Conservation (phyloP, 2,329 filamentous ascomycete species). For the Ploettnerulaceae sp. region DNA sequence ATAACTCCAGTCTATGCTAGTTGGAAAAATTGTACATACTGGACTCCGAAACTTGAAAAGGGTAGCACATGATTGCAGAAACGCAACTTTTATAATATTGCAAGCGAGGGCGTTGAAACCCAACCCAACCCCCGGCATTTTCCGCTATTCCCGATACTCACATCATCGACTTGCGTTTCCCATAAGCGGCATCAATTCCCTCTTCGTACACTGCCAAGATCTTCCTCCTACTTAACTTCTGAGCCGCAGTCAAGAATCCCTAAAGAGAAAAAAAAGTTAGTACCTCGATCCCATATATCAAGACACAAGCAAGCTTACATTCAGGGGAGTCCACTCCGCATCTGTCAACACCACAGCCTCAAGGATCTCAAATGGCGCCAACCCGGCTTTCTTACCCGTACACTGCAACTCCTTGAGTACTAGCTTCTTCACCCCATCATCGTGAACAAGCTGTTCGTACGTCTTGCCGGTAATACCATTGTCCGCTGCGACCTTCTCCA, state of each 20-base stretch:
- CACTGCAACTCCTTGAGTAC: conserved; percentile 62
- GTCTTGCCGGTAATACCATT: conserved; percentile 56
- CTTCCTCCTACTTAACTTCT: conserved; percentile 18
- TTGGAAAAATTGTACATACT: no score
- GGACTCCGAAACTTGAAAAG: no score
- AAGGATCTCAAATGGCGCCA: conserved; percentile 66
- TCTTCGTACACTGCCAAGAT: conserved; percentile 13
- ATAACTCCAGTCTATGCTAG: no score
- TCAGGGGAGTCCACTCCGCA: conserved; percentile 80
- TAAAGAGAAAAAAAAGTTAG: conserved; percentile 5
- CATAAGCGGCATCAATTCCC: conserved; percentile 14
- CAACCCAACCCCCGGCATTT: no score
- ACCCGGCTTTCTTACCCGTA: conserved; percentile 62
- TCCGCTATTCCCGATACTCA: background rate
- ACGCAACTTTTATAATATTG: no score
- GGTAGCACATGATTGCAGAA: no score
- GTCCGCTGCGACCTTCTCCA: conserved; percentile 52
- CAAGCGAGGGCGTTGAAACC: no score
- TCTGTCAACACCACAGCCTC: conserved; percentile 70
- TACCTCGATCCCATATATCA: background rate
- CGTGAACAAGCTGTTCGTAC: conserved; percentile 48
- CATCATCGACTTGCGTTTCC: background rate
- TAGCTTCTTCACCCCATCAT: conserved; percentile 54
- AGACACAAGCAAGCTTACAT: conserved; percentile 48
- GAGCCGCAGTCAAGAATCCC: conserved; percentile 18